These are phyloP conservation scores for Pichia sp. DNA, from an alignment of 1,139 yeast species.

Conservation along the genomic window DNA sequence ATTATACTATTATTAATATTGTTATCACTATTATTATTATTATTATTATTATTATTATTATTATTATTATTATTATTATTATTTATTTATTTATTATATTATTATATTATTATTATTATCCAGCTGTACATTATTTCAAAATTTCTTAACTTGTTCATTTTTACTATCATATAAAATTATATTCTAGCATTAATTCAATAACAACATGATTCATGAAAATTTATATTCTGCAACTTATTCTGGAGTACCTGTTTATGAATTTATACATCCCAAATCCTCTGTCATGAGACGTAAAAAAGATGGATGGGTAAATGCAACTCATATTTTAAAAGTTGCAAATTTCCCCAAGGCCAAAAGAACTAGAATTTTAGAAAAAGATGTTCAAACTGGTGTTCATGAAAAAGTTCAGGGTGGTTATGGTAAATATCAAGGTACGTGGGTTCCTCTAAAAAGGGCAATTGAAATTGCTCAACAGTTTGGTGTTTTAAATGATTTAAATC, in stretches of 20 bases:
- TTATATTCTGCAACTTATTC: conserved; percentile 78
- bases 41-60: too few species aligned
- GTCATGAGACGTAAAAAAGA: conserved; percentile 90
- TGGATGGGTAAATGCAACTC: conserved; percentile 98
- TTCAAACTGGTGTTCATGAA: conserved; percentile 80
- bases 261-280: conserved; percentile 72
- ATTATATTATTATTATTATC: too few species aligned
- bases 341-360: conserved; percentile 94
- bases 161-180: too few species aligned
- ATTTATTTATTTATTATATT: too few species aligned
- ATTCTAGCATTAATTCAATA: too few species aligned
- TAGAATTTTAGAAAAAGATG: conserved; percentile 85
- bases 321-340: conserved; percentile 87
- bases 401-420: conserved; percentile 98
- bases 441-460: conserved; percentile 61
- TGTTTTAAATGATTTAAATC: conserved; percentile 58
- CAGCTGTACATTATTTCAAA: too few species aligned
- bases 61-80: too few species aligned
- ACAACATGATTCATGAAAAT: conserved; percentile 26
- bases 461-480: conserved; percentile 61
- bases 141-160: too few species aligned
- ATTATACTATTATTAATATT: too few species aligned
- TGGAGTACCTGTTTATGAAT: conserved; percentile 86
- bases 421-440: conserved; percentile 97
- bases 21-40: too few species aligned